Percentiles rank a stretch among this genome's conserved stretches.
phyloP scores from a whole-genome alignment of 163 green algal species.

The Coccomyxa subellipsoidea region DNA sequence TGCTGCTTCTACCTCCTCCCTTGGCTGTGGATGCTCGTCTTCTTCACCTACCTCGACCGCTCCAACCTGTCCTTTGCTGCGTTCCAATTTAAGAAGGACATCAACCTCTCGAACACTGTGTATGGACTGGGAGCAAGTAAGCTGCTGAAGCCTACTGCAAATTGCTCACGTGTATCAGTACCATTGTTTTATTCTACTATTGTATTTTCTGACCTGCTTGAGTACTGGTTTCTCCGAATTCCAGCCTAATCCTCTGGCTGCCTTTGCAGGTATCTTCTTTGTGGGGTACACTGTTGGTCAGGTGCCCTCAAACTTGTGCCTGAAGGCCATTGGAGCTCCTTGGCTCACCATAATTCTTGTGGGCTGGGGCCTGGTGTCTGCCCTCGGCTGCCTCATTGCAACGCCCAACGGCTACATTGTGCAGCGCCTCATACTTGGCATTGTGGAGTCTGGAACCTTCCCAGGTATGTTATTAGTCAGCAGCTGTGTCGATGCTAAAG shows the following conservation, averaged over 20 bases:
- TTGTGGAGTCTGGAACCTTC: slow-evolving; percentile 4
- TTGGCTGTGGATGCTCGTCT: not conserved
- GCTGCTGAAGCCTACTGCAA: not conserved
- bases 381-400: not conserved
- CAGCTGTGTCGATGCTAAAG: too few species aligned
- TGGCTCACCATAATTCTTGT: slow-evolving; percentile 4
- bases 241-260: not conserved
- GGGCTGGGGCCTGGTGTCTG: not conserved
- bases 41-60: slow-evolving; percentile 1
- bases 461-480: too few species aligned
- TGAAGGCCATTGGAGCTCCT: not conserved
- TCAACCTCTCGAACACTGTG: not conserved
- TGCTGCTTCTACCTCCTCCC: not conserved
- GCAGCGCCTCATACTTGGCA: not conserved
- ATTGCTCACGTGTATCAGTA: too few species aligned
- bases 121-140: slow-evolving; percentile 8
- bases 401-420: not conserved
- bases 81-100: slow-evolving; percentile 2
- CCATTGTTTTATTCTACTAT: too few species aligned
- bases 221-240: not conserved
- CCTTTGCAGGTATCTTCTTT: slow-evolving; percentile 5
- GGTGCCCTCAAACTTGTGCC: not conserved
- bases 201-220: too few species aligned
- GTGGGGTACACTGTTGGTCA: slow-evolving; percentile 4
- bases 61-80: slow-evolving; percentile 13